Percentiles rank a stretch among this genome's conserved stretches.
These are phyloP conservation scores for Lobosporangium transversale DNA, from an alignment of 192 early-diverging fungal genomes.

Conservation along the genomic window DNA sequence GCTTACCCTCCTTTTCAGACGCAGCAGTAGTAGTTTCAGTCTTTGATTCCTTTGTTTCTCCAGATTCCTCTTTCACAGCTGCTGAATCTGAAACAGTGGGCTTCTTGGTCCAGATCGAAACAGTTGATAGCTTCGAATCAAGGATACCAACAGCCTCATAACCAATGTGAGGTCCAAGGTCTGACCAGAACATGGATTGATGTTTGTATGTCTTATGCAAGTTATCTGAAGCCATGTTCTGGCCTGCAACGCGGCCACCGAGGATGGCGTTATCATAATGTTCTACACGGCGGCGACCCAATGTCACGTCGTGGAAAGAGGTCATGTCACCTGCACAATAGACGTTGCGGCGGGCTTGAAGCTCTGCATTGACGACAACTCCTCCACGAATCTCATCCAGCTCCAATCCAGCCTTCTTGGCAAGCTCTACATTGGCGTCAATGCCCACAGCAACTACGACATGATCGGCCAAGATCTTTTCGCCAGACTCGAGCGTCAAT, in stretches of 20 bases:
- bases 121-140: conserved; percentile 65
- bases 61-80: conserved; percentile 26
- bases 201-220: conserved; percentile 63
- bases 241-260: conserved; percentile 68
- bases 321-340: conserved; percentile 74
- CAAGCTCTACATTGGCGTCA: conserved; percentile 66
- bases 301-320: conserved; percentile 69
- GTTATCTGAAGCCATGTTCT: conserved; percentile 65
- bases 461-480: conserved; percentile 62
- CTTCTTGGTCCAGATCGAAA: conserved; percentile 70
- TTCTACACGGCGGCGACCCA: conserved; percentile 73
- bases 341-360: conserved; percentile 70
- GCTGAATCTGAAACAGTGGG: conserved; percentile 31
- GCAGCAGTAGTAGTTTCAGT: conserved; percentile 11
- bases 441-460: conserved; percentile 71
- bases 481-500: conserved; percentile 56
- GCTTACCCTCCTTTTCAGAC: conserved; percentile 27
- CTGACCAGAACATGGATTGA: conserved; percentile 74
- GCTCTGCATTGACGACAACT: conserved; percentile 71
- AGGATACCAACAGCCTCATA: conserved; percentile 73
- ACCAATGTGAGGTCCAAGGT: conserved; percentile 66
- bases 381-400: conserved; percentile 67
- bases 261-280: conserved; percentile 73
- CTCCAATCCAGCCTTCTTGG: conserved; percentile 67
- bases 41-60: conserved; percentile 31